Evolutionary conservation across 2,329 filamentous ascomycete species (phyloP).

Genomic region (Sporothrix brasiliensis): DNA sequence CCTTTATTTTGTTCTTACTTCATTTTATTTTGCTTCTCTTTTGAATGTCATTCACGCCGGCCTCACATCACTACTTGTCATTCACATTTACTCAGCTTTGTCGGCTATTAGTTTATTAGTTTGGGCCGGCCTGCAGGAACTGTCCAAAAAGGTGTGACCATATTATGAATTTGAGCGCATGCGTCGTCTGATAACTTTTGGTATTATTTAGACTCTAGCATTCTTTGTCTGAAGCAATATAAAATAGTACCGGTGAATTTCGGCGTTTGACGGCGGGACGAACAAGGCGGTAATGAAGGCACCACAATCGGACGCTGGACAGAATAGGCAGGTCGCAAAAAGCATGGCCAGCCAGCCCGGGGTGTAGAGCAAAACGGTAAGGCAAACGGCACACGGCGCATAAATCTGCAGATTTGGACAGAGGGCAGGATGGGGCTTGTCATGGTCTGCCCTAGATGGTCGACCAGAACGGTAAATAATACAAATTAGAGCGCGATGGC

Average conservation of each 20-base stretch:
- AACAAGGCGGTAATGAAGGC: background rate
- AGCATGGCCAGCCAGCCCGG: background rate
- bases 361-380: background rate
- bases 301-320: slow-evolving; percentile 4
- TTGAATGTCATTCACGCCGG: background rate
- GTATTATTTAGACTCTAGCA: background rate
- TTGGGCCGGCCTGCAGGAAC: slow-evolving; percentile 11
- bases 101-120: background rate
- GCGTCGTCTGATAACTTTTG: background rate
- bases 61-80: background rate
- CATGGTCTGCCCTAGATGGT: background rate
- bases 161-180: background rate
- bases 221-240: background rate
- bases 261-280: background rate
- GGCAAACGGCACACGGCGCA: background rate
- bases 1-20: background rate
- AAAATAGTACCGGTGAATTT: background rate
- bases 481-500: background rate
- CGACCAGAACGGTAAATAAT: background rate
- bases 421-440: background rate
- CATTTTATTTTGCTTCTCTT: no score
- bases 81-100: background rate
- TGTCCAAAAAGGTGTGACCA: slow-evolving; percentile 4
- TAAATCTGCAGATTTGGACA: background rate
- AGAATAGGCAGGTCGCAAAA: slow-evolving; percentile 25